Percentiles rank a stretch among this genome's conserved stretches.
These are phyloP conservation scores for Iberis pinnata DNA, from an alignment of 345 rosid genomes.

Conservation along the genomic window DNA sequence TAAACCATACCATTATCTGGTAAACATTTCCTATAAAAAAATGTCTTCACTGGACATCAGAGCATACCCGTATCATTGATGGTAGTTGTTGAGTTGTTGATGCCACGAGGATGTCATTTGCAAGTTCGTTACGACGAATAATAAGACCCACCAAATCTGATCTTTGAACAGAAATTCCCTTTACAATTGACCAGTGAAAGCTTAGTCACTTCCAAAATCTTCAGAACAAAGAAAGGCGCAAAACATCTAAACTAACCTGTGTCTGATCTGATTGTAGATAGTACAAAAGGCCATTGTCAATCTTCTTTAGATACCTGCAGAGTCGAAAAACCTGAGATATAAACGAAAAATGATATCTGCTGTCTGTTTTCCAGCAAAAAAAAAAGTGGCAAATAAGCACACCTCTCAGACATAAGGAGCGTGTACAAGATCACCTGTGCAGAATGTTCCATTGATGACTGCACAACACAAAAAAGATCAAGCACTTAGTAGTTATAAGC, in stretches of 20 bases:
- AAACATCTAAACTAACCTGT: conserved; percentile 40
- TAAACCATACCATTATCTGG: conserved; percentile 7
- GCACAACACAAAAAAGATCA: conserved; percentile 29
- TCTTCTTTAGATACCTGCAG: conserved; percentile 63
- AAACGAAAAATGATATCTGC: background rate
- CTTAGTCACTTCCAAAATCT: conserved; percentile 12
- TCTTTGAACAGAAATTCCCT: conserved; percentile 80
- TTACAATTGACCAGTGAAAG: conserved; percentile 20
- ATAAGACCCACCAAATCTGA: conserved; percentile 85
- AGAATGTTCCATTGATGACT: conserved; percentile 84
- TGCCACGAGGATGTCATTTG: conserved; percentile 70
- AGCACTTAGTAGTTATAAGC: conserved; percentile 10
- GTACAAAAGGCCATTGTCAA: conserved; percentile 78
- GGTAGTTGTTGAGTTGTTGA: conserved; percentile 67
- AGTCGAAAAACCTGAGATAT: conserved; percentile 5
- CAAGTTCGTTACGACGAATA: conserved; percentile 94
- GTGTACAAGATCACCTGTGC: conserved; percentile 97
- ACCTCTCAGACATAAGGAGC: conserved; percentile 99
- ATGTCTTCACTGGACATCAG: conserved; percentile 14
- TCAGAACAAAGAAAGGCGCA: conserved; percentile 17
- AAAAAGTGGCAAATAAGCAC: conserved; percentile 30
- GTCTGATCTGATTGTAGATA: conserved; percentile 87
- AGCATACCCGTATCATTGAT: conserved; percentile 71
- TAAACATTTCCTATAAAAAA: conserved; percentile 2
- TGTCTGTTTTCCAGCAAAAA: conserved; percentile 10